Base-by-base conservation (phyloP, 495 filamentous ascomycete genomes). In the Elasticomyces elasticus region DNA sequence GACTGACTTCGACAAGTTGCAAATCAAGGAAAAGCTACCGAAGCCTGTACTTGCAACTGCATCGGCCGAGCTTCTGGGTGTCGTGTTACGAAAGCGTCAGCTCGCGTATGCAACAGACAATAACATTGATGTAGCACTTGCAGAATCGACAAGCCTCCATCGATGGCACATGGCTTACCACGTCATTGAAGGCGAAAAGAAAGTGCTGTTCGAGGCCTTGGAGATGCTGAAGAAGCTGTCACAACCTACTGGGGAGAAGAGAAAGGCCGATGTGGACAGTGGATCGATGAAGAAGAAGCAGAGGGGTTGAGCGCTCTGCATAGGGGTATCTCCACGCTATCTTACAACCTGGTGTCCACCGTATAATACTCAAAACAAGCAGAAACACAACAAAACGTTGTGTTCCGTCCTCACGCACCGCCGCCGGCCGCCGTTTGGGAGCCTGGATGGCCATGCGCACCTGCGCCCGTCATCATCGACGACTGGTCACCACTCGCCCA, bases 121-220 rank as follows among this genome's bases (percentile, higher is more conserved):
- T 2, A 6, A 25, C 5, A 15, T 12, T 46, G 25, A 33, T 3
- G 33, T 11, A 13, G 23, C 30, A 17, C n/a, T n/a, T n/a, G 19
- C 12, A 5, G 55, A 27, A 60, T 64, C 35, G n/a, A n/a, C 12
- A 22, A 42, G 4, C 4, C 19, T 13, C 5, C 15, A 52, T 2
- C 49, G 84, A 46, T 70, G 60, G 35, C 74, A 66, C 40, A 89
- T 88, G 82, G 89, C 89, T 0, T 61, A 87, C 2, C 72, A 85
- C 56, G 85, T 95, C 31, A 79, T 89, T 43, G 67, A 81, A 31
- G 90, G 89, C 9, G 90, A 95, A 68, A 94, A 94, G 64, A 71
- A 76, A 51, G 71, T 94, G n/a, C 54, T 81, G 65, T 11, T 15
- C 15, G 53, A 55, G 31, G 53, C 48, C 2, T 20, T 51, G n/a